Conservation (phyloP, 2,329 filamentous ascomycete species). For the Beauveria asiatica region DNA sequence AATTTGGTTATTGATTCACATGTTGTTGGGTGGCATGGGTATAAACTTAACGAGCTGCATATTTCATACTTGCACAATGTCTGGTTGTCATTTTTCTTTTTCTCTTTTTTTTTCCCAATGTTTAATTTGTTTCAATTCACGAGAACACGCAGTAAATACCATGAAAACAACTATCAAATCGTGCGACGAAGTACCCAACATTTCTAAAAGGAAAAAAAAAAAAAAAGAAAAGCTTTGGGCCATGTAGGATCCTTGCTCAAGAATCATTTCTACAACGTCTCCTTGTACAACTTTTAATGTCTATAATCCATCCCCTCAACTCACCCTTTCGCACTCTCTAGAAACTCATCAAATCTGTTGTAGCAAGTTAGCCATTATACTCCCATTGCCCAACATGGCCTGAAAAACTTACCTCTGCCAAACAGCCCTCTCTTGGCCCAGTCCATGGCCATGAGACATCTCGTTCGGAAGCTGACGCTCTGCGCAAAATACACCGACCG, state of each 20-base stretch:
- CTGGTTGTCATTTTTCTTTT: not conserved
- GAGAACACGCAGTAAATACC: not conserved
- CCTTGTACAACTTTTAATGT: too few relatives aligned
- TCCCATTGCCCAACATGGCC: not conserved
- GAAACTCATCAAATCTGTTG: slow-evolving; percentile 29
- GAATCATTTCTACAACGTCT: not conserved
- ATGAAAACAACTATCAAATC: not conserved
- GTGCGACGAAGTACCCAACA: not conserved
- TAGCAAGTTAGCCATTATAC: not conserved
- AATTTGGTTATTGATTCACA: not conserved
- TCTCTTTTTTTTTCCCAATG: not conserved
- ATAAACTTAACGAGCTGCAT: not conserved
- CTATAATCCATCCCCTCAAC: too few relatives aligned
- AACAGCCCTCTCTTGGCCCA: slow-evolving; percentile 97
- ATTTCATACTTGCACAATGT: not conserved
- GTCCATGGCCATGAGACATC: slow-evolving; percentile 89
- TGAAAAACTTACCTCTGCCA: slow-evolving; percentile 65
- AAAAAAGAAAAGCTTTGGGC: not conserved
- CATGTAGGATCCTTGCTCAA: not conserved
- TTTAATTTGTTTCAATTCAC: not conserved
- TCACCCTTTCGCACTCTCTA: slow-evolving; percentile 9
- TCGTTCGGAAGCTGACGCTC: slow-evolving; percentile 86
- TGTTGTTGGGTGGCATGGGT: not conserved
- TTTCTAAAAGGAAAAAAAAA: not conserved
- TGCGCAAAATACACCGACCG: slow-evolving; percentile 94